phyloP scores from a whole-genome alignment of 106 monocot species.

The Triglochin maritima region DNA sequence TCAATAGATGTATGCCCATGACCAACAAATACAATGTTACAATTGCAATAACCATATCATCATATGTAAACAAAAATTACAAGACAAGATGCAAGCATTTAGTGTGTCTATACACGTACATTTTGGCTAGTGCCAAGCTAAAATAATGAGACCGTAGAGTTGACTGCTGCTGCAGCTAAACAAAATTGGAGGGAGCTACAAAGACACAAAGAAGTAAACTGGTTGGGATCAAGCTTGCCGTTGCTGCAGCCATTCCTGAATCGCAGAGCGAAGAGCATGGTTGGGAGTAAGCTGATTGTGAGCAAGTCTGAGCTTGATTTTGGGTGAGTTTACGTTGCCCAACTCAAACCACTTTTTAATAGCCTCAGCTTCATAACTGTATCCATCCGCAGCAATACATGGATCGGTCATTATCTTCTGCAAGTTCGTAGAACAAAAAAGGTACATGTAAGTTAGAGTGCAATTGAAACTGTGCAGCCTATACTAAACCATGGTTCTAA shows the following conservation, averaged over 20 bases:
- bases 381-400: slow-evolving; percentile 65
- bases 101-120: no score
- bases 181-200: no score
- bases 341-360: slow-evolving; percentile 41
- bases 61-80: no score
- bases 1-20: no score
- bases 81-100: no score
- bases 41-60: no score
- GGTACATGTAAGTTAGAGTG: not conserved
- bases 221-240: not conserved
- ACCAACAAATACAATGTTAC: no score
- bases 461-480: not conserved
- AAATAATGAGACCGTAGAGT: no score
- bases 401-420: slow-evolving; percentile 86
- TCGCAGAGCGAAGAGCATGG: slow-evolving; percentile 48
- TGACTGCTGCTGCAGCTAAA: no score
- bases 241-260: slow-evolving; percentile 49
- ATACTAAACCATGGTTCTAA: not conserved
- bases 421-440: not conserved
- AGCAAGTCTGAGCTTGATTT: slow-evolving; percentile 54
- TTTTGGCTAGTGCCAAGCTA: no score
- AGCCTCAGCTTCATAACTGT: slow-evolving; percentile 62
- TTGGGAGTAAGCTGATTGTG: slow-evolving; percentile 44
- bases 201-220: no score
- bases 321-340: slow-evolving; percentile 52